These are phyloP conservation scores for Dioscorea alata DNA, from an alignment of 106 monocot species.

Conservation along the genomic window DNA sequence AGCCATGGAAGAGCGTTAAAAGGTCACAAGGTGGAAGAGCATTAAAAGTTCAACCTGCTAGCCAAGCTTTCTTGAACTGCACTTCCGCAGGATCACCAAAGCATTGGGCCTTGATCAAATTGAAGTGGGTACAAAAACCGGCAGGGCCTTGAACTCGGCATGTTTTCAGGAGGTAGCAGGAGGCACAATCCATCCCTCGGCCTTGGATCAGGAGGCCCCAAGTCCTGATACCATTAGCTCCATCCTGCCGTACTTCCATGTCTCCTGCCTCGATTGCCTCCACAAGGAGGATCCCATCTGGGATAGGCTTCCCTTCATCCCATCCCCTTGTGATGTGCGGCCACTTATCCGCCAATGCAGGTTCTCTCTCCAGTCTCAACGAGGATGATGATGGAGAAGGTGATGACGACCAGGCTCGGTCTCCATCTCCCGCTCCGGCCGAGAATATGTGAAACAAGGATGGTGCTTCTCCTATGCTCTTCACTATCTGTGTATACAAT, in stretches of 20 bases:
- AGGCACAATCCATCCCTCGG: constrained; percentile 41
- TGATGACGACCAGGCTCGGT: background rate
- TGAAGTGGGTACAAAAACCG: constrained; percentile 80
- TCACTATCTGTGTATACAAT: constrained; percentile 61
- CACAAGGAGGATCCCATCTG: constrained; percentile 75
- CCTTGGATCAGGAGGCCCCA: constrained; percentile 78
- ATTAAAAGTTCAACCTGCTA: constrained; percentile 7
- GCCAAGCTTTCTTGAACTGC: constrained; percentile 66
- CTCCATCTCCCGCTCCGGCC: background rate
- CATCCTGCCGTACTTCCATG: background rate
- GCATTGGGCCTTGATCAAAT: constrained; percentile 62
- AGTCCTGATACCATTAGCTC: constrained; percentile 9
- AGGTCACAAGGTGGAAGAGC: too few relatives aligned
- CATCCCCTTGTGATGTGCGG: constrained; percentile 41
- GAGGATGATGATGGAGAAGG: background rate
- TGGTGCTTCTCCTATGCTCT: constrained; percentile 54
- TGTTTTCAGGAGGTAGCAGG: constrained; percentile 75
- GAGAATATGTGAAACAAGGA: constrained; percentile 60
- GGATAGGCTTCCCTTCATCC: constrained; percentile 11
- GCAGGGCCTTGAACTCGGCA: constrained; percentile 44
- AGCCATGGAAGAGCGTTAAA: too few relatives aligned
- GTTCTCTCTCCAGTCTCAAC: constrained; percentile 47
- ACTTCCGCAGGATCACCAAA: constrained; percentile 44
- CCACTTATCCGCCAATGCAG: constrained; percentile 48
- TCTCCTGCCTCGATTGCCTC: constrained; percentile 34